Conservation (phyloP, 176 grass and related monocot species). For the Guadua angustifolia region DNA sequence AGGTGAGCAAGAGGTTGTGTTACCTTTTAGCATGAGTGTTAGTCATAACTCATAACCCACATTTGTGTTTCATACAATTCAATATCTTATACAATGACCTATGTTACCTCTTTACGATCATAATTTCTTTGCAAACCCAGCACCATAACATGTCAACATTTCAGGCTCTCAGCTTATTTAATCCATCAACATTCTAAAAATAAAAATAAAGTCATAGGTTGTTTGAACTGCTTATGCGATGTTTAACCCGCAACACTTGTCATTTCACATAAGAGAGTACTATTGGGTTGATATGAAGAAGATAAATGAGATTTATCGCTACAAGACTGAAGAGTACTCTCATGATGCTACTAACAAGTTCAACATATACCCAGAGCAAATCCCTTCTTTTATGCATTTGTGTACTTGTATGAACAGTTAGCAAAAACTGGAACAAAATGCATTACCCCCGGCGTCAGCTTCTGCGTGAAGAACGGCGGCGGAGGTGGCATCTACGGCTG, state of each 20-base stretch:
- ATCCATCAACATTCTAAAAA: slow-evolving; percentile 6
- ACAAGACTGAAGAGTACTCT: slow-evolving; percentile 92
- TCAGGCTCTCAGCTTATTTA: neutral
- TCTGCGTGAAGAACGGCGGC: too few species aligned
- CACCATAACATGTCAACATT: slow-evolving; percentile 5
- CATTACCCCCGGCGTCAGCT: too few species aligned
- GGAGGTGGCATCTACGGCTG: too few species aligned
- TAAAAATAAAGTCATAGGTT: neutral
- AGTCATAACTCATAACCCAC: neutral
- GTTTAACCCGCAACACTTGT: slow-evolving; percentile 29
- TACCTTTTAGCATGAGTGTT: neutral
- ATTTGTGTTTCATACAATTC: slow-evolving; percentile 14
- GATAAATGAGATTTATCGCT: slow-evolving; percentile 92
- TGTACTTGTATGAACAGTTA: too few species aligned
- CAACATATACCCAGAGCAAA: slow-evolving; percentile 89
- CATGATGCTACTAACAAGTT: slow-evolving; percentile 90
- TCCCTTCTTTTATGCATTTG: too few species aligned
- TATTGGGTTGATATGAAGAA: slow-evolving; percentile 95
- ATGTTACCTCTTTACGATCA: neutral
- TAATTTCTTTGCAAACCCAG: neutral
- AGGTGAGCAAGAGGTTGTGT: too few species aligned
- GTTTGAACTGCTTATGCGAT: neutral
- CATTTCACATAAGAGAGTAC: slow-evolving; percentile 90
- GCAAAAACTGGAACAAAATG: too few species aligned
- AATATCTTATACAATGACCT: neutral